A percentile compares a stretch with the other conserved stretches of the same genome.
These are phyloP conservation scores for Sporothrix phasma DNA, from an alignment of 2,329 filamentous ascomycete species.

Conservation along the genomic window DNA sequence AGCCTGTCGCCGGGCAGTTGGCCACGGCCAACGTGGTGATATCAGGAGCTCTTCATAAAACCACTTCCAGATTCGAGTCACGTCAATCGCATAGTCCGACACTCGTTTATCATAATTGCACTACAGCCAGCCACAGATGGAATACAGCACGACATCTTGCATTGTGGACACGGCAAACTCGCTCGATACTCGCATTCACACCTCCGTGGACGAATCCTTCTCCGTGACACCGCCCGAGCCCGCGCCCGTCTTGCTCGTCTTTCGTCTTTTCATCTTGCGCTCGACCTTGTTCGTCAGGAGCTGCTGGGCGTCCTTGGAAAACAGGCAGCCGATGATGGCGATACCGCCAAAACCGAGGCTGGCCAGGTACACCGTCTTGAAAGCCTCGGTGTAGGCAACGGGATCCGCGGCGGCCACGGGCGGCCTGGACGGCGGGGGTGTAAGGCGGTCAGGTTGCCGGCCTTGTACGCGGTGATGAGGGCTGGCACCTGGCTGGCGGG, in stretches of 20 bases:
- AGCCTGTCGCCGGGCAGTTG: neutral
- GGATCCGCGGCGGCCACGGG: neutral
- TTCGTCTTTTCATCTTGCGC: constrained; percentile 5
- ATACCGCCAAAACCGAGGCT: constrained; percentile 10
- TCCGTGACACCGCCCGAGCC: neutral
- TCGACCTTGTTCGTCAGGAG: constrained; percentile 10
- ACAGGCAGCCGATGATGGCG: constrained; percentile 10
- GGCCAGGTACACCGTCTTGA: constrained; percentile 12
- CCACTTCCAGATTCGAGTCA: too few species aligned
- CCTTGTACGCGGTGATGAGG: neutral
- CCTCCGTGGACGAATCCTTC: neutral
- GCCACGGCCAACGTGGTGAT: too few species aligned
- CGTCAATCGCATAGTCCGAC: too few species aligned
- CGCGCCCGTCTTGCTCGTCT: neutral
- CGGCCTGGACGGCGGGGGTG: constrained; percentile 1
- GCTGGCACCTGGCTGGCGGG: neutral
- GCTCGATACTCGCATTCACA: neutral
- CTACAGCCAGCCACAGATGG: too few species aligned
- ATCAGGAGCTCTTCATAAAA: too few species aligned
- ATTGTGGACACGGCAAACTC: too few species aligned
- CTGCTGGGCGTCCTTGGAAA: constrained; percentile 10
- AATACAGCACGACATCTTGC: too few species aligned
- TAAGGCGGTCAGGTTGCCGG: neutral
- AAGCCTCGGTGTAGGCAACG: constrained; percentile 9
- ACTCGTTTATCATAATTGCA: too few species aligned